phyloP scores from a whole-genome alignment of 805 yeast species.

The Candida montana region DNA sequence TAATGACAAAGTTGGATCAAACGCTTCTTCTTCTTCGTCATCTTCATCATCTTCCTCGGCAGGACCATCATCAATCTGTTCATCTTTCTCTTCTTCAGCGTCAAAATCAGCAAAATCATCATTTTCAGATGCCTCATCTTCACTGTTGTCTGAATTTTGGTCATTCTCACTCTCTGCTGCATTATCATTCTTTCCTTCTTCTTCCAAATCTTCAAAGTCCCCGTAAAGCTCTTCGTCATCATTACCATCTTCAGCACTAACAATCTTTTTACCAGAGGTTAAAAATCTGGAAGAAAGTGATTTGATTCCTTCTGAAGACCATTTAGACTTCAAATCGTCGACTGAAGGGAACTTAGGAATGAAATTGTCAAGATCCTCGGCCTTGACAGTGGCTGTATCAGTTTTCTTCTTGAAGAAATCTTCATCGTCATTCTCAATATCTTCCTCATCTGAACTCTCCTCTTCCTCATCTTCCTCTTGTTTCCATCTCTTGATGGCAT shows the following conservation, averaged over 20 bases:
- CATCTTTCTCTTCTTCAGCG: constrained; percentile 42
- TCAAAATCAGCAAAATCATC: constrained; percentile 51
- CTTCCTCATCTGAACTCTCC: constrained; percentile 37
- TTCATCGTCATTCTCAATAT: constrained; percentile 42
- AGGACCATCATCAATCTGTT: constrained; percentile 37
- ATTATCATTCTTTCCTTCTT: neutral
- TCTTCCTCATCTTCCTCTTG: constrained; percentile 43
- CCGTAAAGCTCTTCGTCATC: constrained; percentile 50
- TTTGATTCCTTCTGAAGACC: constrained; percentile 39
- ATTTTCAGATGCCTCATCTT: constrained; percentile 4
- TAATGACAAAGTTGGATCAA: constrained; percentile 40
- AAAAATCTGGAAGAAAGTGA: constrained; percentile 44
- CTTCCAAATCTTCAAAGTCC: constrained; percentile 51
- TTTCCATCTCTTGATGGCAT: constrained; percentile 68
- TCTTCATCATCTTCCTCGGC: constrained; percentile 35
- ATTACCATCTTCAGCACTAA: constrained; percentile 33
- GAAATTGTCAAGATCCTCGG: constrained; percentile 34
- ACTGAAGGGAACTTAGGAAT: constrained; percentile 33
- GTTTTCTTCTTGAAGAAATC: constrained; percentile 52
- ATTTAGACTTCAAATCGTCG: constrained; percentile 41
- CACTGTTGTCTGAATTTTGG: constrained; percentile 11
- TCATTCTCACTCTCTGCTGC: too few species aligned
- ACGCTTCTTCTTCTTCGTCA: constrained; percentile 32
- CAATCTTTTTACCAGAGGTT: constrained; percentile 43
- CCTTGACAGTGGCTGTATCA: constrained; percentile 17